Evolutionary conservation across 768 basidiomycete genomes (phyloP).

Genomic region (Russula foetens): DNA sequence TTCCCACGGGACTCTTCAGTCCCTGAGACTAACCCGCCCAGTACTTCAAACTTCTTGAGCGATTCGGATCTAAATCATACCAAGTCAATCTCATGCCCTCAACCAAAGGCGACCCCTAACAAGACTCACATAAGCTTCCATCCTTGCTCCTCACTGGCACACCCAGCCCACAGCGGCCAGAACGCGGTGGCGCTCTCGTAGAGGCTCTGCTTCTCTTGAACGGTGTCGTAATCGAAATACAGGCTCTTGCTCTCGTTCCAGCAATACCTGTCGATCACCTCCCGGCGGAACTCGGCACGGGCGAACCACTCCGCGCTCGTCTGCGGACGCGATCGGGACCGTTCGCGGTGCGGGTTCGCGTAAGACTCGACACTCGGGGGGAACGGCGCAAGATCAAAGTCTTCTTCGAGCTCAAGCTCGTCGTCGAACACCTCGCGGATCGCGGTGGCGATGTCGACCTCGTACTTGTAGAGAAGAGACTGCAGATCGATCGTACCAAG

Average conservation of each 20-base stretch:
- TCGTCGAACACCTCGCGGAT: constrained; percentile 95
- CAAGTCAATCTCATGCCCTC: not conserved
- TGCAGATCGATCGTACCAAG: constrained; percentile 95
- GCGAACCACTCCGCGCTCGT: constrained; percentile 88
- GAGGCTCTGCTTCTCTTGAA: constrained; percentile 79
- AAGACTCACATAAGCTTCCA: constrained; percentile 81
- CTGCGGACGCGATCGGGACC: constrained; percentile 53
- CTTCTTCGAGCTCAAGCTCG: constrained; percentile 84
- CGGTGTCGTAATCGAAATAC: constrained; percentile 96
- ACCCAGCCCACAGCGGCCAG: constrained; percentile 97
- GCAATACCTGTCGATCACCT: constrained; percentile 86
- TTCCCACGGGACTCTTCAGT: constrained; percentile 95
- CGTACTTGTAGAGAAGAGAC: constrained; percentile 95
- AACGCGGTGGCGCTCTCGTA: constrained; percentile 97
- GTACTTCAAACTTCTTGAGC: constrained; percentile 91
- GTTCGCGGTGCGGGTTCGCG: constrained; percentile 50
- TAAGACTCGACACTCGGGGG: constrained; percentile 72
- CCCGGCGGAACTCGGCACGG: constrained; percentile 74
- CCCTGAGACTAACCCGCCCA: constrained; percentile 91
- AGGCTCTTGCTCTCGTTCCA: constrained; percentile 95
- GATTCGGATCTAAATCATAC: constrained; percentile 55
- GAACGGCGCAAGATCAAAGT: constrained; percentile 87
- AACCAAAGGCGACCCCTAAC: not conserved
- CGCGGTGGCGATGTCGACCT: constrained; percentile 96
- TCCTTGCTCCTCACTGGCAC: constrained; percentile 92